phyloP scores from a whole-genome alignment of 1,139 yeast genomes.

The Starmera stellimalicola region DNA sequence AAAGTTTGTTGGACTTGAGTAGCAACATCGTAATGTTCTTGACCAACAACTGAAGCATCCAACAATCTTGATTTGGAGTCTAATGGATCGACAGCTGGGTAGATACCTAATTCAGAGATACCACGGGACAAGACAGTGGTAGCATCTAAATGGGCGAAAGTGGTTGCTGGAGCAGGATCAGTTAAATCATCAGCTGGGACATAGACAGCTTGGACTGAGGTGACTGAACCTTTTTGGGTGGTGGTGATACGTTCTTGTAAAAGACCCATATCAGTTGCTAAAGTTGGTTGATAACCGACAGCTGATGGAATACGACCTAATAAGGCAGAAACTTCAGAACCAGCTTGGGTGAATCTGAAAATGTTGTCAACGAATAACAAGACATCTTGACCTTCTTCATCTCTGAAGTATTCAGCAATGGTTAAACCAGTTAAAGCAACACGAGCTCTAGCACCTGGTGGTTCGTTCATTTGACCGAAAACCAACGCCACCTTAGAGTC shows the following conservation, averaged over 20 bases:
- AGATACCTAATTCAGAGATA: conserved; percentile 99
- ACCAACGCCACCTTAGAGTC: conserved; percentile 99
- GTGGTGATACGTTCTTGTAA: conserved; percentile 99
- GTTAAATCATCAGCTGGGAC: conserved; percentile 99
- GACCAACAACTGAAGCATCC: conserved; percentile 95
- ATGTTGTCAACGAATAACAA: conserved; percentile 98
- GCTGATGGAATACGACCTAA: conserved; percentile 99
- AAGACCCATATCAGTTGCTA: conserved; percentile 99
- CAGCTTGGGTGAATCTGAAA: conserved; percentile 99
- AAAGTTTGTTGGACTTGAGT: conserved; percentile 93
- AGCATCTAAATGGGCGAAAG: conserved; percentile 99
- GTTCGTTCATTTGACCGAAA: conserved; percentile 99
- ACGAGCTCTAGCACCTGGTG: conserved; percentile 99
- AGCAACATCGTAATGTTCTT: conserved; percentile 97
- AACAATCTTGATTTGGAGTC: conserved; percentile 98
- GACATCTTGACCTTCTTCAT: conserved; percentile 99
- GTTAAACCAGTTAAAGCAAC: conserved; percentile 99
- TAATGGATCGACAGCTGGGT: conserved; percentile 99
- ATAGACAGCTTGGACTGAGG: conserved; percentile 99
- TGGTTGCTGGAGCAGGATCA: conserved; percentile 99
- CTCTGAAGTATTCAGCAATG: conserved; percentile 99
- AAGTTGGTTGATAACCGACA: conserved; percentile 99
- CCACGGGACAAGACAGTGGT: conserved; percentile 99
- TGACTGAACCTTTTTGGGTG: conserved; percentile 99
- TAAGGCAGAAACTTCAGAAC: conserved; percentile 99